Evolutionary conservation across 2,329 filamentous ascomycete genomes (phyloP).

Genomic region (Orbilia brochopaga): DNA sequence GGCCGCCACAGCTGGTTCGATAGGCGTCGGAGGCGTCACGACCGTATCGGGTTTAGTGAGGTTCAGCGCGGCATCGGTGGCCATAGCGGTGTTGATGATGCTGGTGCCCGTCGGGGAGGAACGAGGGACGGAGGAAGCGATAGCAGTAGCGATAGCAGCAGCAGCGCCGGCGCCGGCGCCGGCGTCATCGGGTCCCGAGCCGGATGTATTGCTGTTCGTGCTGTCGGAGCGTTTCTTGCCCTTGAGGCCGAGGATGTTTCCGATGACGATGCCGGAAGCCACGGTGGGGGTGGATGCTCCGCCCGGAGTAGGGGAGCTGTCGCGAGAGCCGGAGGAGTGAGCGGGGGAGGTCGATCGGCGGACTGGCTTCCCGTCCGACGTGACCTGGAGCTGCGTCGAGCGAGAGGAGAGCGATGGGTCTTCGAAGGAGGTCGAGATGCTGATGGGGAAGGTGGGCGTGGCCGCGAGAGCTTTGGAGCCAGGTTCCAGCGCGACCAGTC

Average conservation of each 20-base stretch:
- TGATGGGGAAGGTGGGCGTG: slow-evolving; percentile 49
- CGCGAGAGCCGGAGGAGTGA: slow-evolving; percentile 35
- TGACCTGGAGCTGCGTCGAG: slow-evolving; percentile 38
- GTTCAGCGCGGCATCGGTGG: slow-evolving; percentile 18
- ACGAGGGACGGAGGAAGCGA: slow-evolving; percentile 17
- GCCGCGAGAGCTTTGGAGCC: slow-evolving; percentile 25
- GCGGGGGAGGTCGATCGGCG: slow-evolving; percentile 44
- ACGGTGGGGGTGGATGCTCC: slow-evolving; percentile 38
- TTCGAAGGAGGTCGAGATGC: slow-evolving; percentile 48
- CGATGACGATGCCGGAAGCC: slow-evolving; percentile 40
- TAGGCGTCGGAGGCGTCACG: slow-evolving; percentile 45
- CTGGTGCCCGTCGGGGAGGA: slow-evolving; percentile 23
- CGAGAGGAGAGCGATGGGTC: slow-evolving; percentile 37
- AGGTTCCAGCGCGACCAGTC: slow-evolving; percentile 37
- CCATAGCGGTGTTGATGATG: slow-evolving; percentile 20
- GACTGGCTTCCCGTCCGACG: slow-evolving; percentile 37
- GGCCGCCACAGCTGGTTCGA: slow-evolving; percentile 27
- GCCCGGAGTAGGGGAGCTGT: slow-evolving; percentile 31
- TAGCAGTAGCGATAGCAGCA: too few species aligned
- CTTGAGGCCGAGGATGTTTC: slow-evolving; percentile 44
- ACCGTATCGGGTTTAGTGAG: slow-evolving; percentile 44
- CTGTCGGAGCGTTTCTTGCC: slow-evolving; percentile 43
- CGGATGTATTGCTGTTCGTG: slow-evolving; percentile 31
- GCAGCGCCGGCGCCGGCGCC: too few species aligned
- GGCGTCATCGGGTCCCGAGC: slow-evolving; percentile 33